phyloP scores from a whole-genome alignment of 805 yeast genomes.

The Barnettozyma siamensis region DNA sequence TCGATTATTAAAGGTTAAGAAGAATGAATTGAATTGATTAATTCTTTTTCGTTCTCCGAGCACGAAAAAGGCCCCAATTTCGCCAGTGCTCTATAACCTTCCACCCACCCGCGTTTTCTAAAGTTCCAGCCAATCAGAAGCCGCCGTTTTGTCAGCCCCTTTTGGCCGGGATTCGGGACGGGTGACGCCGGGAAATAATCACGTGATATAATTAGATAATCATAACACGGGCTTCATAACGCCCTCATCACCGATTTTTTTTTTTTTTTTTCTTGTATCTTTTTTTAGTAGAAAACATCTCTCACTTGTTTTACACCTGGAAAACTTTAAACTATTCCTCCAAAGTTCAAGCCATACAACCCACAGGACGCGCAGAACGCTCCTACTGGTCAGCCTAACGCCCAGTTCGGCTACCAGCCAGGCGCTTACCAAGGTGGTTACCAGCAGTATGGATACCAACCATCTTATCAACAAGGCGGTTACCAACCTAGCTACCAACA shows the following conservation, averaged over 20 bases:
- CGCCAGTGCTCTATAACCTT: neutral
- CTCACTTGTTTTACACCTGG: neutral
- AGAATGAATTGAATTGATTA: no score
- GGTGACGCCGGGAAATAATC: neutral
- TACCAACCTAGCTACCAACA: slow-evolving; percentile 4
- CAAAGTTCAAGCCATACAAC: slow-evolving; percentile 32
- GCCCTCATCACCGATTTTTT: neutral
- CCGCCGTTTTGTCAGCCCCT: neutral
- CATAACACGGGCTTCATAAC: neutral
- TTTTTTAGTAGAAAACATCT: neutral
- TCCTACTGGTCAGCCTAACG: slow-evolving; percentile 1
- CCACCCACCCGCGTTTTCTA: neutral
- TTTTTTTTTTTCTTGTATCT: neutral
- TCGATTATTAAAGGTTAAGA: no score
- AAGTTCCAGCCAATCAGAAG: neutral
- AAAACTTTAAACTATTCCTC: slow-evolving; percentile 31
- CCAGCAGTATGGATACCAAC: slow-evolving; percentile 7
- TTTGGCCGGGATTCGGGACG: neutral
- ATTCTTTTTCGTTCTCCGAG: neutral
- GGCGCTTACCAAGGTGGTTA: neutral
- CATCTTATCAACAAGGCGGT: slow-evolving; percentile 1
- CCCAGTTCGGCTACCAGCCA: slow-evolving; percentile 3
- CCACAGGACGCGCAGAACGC: slow-evolving; percentile 27
- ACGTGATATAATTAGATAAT: neutral
- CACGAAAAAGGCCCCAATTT: neutral